Conservation (phyloP, 306 rosid species). For the Lathyrus sativus region DNA sequence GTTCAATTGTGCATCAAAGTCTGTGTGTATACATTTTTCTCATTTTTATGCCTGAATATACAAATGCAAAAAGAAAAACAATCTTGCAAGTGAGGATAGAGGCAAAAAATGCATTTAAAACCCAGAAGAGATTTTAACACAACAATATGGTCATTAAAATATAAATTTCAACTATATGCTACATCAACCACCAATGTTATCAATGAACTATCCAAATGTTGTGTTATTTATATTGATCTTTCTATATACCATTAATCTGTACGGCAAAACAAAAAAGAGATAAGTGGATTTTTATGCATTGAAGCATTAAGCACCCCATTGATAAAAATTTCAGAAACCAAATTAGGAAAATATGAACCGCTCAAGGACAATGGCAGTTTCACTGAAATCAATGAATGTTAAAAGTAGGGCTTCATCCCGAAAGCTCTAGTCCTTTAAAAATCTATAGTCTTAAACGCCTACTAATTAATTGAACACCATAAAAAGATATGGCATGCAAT, state of each 20-base stretch:
- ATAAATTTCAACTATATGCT: neutral
- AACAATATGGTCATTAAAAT: neutral
- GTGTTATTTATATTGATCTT: neutral
- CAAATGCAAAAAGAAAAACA: constrained; percentile 3
- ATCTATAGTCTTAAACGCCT: neutral
- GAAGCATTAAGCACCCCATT: neutral
- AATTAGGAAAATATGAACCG: neutral
- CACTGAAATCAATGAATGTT: neutral
- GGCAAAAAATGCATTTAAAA: neutral
- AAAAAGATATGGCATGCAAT: constrained; percentile 5
- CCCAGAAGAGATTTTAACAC: neutral
- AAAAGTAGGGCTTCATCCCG: neutral
- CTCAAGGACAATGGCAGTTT: constrained; percentile 14
- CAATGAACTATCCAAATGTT: neutral
- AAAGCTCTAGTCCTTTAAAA: constrained; percentile 7
- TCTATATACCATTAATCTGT: constrained; percentile 1
- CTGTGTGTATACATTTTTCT: neutral
- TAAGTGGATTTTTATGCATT: neutral
- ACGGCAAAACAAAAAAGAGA: constrained; percentile 14
- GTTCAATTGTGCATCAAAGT: constrained; percentile 4
- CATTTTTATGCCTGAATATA: constrained; percentile 1
- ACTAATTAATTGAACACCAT: neutral
- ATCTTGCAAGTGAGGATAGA: neutral
- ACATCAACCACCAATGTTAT: constrained; percentile 12
- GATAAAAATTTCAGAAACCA: neutral